phyloP scores from a whole-genome alignment of 2,329 filamentous ascomycete species.

The Cladophialophora psammophila region DNA sequence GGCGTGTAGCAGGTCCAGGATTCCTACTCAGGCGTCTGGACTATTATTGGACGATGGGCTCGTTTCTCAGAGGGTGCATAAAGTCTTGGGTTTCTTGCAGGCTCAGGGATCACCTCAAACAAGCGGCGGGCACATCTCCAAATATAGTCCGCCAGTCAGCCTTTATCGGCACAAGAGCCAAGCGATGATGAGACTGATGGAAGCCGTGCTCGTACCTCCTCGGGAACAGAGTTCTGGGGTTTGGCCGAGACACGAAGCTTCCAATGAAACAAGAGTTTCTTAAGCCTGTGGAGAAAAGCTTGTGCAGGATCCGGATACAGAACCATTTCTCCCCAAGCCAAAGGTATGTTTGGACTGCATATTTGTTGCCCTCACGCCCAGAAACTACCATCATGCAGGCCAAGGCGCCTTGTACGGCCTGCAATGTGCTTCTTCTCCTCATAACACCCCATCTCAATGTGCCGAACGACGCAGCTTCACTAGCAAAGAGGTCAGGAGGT shows the following conservation, averaged over 20 bases:
- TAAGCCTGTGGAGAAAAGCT: slow-evolving; percentile 13
- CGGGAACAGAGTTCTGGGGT: background rate
- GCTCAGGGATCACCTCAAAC: slow-evolving; percentile 1
- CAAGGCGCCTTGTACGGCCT: background rate
- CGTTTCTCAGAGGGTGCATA: background rate
- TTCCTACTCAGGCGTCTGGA: background rate
- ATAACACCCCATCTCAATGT: background rate
- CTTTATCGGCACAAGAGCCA: background rate
- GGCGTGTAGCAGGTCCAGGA: background rate
- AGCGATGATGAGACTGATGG: background rate
- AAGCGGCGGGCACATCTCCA: slow-evolving; percentile 8
- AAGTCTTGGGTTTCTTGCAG: background rate
- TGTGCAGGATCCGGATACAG: background rate
- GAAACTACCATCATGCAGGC: background rate
- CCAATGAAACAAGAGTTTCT: slow-evolving; percentile 9
- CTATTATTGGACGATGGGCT: background rate
- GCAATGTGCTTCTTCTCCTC: background rate
- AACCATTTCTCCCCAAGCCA: background rate
- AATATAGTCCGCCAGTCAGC: background rate
- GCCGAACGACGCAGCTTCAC: background rate
- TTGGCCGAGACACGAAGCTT: background rate
- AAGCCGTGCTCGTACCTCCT: background rate
- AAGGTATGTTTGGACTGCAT: background rate
- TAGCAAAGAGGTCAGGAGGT: background rate
- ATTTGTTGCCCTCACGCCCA: background rate